Evolutionary conservation across 164 flowering plant species (phyloP).

Genomic region (Saururus chinensis): DNA sequence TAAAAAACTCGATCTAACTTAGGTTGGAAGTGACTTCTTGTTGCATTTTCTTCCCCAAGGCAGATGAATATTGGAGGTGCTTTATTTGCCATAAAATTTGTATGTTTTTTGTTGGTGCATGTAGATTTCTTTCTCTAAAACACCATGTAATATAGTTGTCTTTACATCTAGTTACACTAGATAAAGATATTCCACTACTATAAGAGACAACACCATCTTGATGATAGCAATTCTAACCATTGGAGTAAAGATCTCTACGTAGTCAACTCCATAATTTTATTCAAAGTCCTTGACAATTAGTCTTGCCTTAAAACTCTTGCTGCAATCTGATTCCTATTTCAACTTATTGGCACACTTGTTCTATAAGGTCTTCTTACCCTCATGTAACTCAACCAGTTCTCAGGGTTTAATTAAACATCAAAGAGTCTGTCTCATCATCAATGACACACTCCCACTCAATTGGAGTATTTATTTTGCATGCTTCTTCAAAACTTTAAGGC

Average conservation of each 20-base stretch:
- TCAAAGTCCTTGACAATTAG: not conserved
- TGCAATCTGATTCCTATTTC: not conserved
- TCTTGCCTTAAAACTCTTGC: no score
- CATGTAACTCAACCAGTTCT: not conserved
- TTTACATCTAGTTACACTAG: no score
- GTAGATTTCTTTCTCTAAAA: no score
- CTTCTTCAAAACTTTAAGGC: not conserved
- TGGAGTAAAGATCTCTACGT: not conserved
- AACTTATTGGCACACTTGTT: not conserved
- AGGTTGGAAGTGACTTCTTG: no score
- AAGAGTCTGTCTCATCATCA: not conserved
- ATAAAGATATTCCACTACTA: no score
- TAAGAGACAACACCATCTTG: not conserved
- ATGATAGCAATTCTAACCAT: not conserved
- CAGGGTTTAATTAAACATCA: not conserved
- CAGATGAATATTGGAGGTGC: no score
- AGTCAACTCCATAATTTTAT: not conserved
- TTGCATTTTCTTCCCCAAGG: no score
- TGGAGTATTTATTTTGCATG: not conserved
- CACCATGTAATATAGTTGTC: no score
- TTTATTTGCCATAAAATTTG: no score
- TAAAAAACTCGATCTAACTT: no score
- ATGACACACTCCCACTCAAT: not conserved
- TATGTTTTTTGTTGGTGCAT: no score
- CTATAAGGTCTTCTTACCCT: not conserved